Evolutionary conservation across 2,329 filamentous ascomycete genomes (phyloP).

Genomic region (Furcasterigmium furcatum): DNA sequence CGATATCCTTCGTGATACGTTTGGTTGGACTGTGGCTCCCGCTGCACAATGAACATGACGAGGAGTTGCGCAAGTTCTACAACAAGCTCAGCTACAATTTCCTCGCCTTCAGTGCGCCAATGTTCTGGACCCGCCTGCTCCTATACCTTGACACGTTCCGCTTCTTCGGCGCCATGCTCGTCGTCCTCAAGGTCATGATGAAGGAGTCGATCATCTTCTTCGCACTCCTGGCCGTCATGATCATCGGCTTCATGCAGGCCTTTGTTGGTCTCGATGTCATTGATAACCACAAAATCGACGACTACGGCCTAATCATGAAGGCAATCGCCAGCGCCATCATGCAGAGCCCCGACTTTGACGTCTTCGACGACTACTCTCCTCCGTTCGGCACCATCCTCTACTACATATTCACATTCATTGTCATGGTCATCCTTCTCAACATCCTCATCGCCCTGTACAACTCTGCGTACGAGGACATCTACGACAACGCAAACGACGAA

Average conservation of each 20-base stretch:
- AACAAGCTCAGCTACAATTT: slow-evolving; percentile 92
- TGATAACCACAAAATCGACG: slow-evolving; percentile 66
- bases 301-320: slow-evolving; percentile 72
- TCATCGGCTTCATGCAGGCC: slow-evolving; percentile 85
- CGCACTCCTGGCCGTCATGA: slow-evolving; percentile 78
- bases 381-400: slow-evolving; percentile 95
- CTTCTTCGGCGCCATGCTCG: slow-evolving; percentile 98
- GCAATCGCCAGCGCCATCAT: slow-evolving; percentile 89
- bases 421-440: slow-evolving; percentile 91
- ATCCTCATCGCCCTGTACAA: slow-evolving; percentile 98
- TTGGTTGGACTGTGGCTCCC: slow-evolving; percentile 70
- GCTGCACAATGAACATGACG: slow-evolving; percentile 27
- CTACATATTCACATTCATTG: slow-evolving; percentile 95
- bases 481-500: slow-evolving; percentile 89
- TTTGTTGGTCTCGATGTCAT: slow-evolving; percentile 89
- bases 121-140: slow-evolving; percentile 94
- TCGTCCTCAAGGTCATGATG: slow-evolving; percentile 94
- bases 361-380: slow-evolving; percentile 86
- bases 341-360: slow-evolving; percentile 84
- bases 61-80: slow-evolving; percentile 55
- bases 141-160: slow-evolving; percentile 90
- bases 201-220: slow-evolving; percentile 96
- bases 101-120: slow-evolving; percentile 84
- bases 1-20: slow-evolving; percentile 74
- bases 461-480: slow-evolving; percentile 92